phyloP scores from a whole-genome alignment of 371 early-diverging fungal species.

The Saksenaea vasiformis region DNA sequence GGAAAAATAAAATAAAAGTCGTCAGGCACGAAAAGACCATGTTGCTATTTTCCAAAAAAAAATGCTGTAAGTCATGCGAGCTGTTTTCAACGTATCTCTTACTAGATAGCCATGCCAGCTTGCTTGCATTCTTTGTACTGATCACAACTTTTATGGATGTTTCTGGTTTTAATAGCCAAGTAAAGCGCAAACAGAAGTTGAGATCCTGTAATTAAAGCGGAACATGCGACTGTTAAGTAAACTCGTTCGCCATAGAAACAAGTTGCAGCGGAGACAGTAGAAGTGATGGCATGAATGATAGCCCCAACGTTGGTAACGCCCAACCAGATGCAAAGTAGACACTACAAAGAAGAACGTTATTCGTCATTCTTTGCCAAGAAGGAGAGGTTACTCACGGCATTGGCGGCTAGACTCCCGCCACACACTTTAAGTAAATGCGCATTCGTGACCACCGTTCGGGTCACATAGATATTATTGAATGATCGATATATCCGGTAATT shows the following conservation, averaged over 20 bases:
- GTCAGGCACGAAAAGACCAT: constrained; percentile 1
- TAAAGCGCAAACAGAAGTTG: constrained; percentile 31
- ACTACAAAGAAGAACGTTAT: constrained; percentile 7
- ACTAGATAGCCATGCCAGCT: constrained; percentile 37
- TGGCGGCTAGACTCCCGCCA: constrained; percentile 24
- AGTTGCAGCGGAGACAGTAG: background rate
- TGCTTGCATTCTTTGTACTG: constrained; percentile 40
- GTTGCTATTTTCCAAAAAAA: background rate
- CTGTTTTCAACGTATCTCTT: constrained; percentile 15
- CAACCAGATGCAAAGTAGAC: constrained; percentile 23
- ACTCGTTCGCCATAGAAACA: constrained; percentile 21
- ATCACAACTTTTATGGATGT: constrained; percentile 19
- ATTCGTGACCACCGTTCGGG: constrained; percentile 38
- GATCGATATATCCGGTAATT: constrained; percentile 43
- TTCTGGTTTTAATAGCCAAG: constrained; percentile 39
- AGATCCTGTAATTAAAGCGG: constrained; percentile 17
- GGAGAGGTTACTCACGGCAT: constrained; percentile 22
- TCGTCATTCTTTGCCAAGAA: background rate
- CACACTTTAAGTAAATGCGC: constrained; percentile 37
- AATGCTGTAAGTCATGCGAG: background rate
- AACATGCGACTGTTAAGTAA: constrained; percentile 19
- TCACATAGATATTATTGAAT: constrained; percentile 42
- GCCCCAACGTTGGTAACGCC: background rate
- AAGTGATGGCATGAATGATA: background rate
- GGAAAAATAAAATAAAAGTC: constrained; percentile 23